Evolutionary conservation across 2,329 filamentous ascomycete species (phyloP), one percentile per base, ranked within the genome.

Genomic region (Trichophyton simii): DNA sequence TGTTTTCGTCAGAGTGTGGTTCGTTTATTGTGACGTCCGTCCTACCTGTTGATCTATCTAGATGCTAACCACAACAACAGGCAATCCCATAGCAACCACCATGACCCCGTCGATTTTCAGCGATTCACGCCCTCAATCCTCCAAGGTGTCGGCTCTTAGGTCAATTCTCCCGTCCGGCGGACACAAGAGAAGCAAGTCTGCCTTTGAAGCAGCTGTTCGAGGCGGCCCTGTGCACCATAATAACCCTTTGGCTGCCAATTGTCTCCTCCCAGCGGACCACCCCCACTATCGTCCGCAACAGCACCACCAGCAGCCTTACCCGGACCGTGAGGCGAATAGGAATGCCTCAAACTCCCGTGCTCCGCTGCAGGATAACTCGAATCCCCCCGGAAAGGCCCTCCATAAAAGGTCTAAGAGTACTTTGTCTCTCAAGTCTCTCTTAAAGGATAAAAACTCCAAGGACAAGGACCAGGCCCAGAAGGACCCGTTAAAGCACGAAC

Each of bases 371-470:
- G 38, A n/a, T 15, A 58, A 58, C 41, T 18, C 75, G 6, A 73
- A 75, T 65, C 68, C 67, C 64, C 68, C 67, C 64, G 75, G 71
- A 66, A 72, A 62, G 15, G 66, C 67, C 2, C 64, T 79, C 59
- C 79, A 82, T 68, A 81, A 80, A 70, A 81, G 80, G 68, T 80
- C 79, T 0, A 77, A 80, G 65, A 82, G 80, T 67, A 74, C 79
- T 0, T 76, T 82, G 1, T 82, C 80, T 15, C 72, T 82, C 58
- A 79, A 79, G 59, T 79, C 80, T 0, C 67, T 82, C 57, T 67
- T 72, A 57, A 72, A 67, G 58, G 76, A 76, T 62, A 78, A 78
- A 61, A 78, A 78, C 66, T 76, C 76, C 58, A 79, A 75, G 64
- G 74, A 77, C 34, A 62, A 75, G 64, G 74, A 77, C 28, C 62